phyloP scores from a whole-genome alignment of 2,329 filamentous ascomycete species.

The Ophiostoma triangulosporum region DNA sequence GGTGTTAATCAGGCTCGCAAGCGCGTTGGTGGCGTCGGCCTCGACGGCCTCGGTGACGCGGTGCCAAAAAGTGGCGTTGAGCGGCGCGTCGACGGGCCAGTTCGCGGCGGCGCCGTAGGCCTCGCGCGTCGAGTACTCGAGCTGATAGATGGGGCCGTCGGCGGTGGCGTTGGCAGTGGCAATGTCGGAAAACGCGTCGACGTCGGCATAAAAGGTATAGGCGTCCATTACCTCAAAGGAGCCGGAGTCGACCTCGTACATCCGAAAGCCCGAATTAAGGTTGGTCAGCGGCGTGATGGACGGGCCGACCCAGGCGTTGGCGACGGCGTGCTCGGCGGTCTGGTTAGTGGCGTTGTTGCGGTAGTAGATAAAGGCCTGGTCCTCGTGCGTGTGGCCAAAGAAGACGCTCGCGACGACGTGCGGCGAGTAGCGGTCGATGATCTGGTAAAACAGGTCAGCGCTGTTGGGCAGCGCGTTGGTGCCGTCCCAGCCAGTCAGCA shows the following conservation, averaged over 20 bases:
- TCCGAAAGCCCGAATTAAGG: slow-evolving; percentile 41
- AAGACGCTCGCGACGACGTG: slow-evolving; percentile 41
- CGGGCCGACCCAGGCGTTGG: slow-evolving; percentile 40
- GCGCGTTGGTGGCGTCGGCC: slow-evolving; percentile 18
- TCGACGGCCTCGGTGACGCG: slow-evolving; percentile 27
- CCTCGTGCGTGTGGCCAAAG: slow-evolving; percentile 42
- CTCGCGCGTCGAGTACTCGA: slow-evolving; percentile 43
- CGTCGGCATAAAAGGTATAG: slow-evolving; percentile 40
- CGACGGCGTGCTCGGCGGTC: slow-evolving; percentile 31
- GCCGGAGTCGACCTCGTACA: slow-evolving; percentile 43
- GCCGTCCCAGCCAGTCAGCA: slow-evolving; percentile 36
- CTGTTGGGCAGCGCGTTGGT: slow-evolving; percentile 35
- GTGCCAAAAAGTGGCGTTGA: slow-evolving; percentile 35
- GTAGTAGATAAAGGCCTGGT: slow-evolving; percentile 36
- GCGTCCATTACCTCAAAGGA: slow-evolving; percentile 42
- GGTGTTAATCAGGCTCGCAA: slow-evolving; percentile 31
- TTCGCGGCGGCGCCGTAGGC: slow-evolving; percentile 33
- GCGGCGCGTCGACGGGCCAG: slow-evolving; percentile 29
- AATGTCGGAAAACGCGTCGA: slow-evolving; percentile 29
- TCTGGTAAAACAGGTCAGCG: slow-evolving; percentile 32
- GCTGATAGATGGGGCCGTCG: slow-evolving; percentile 32
- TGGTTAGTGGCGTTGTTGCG: slow-evolving; percentile 32
- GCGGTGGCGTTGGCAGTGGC: slow-evolving; percentile 21
- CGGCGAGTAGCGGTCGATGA: slow-evolving; percentile 37
- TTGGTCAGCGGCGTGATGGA: slow-evolving; percentile 34